Base-by-base conservation (phyloP, 2,329 filamentous ascomycete genomes). In the Aspergillus japonicus region DNA sequence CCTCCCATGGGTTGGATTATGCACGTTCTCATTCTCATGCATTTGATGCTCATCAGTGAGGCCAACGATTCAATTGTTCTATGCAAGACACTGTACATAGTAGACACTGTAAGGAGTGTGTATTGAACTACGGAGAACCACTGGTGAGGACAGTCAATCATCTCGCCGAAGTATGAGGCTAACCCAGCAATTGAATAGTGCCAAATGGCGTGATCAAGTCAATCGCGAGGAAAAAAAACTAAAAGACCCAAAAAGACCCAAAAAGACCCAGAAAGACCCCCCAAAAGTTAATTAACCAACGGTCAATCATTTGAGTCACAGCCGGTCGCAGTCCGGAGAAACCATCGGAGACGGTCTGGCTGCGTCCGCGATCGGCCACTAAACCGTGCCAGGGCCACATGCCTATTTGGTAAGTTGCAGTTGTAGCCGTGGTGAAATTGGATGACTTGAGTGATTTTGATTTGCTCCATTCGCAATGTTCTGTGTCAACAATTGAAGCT, bases 291-390 rank as follows among this genome's bases (percentile, higher is more conserved):
- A 35, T 35, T 16, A 35, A 35, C 12, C 26, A 6, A 29, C 7
- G 26, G 26, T 29, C 5, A 35, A 35, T 16, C 11, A 1, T 12
- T 35, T 35, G 33, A 35, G 33, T 35, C 33, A 35, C 33, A 16
- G 33, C 33, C 11, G 33, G 33, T 35, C 33, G 33, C 33, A 54
- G 51, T 54, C 52, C 52, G 52, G 52, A 54, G 52, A 47, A 44
- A 42, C 35, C 33, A 21, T 52, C 50, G 50, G 50, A 21, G 35
- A 24, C 24, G 23, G n/a, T 54, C 47, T 50, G 48, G 31, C 47
- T 47, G 31, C 19, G 23, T 55, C 52, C 57, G 57, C 52, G 57
- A 59, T 59, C 57, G 57, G 57, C 57, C 51, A 50, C 26, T 50
- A 31, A 31, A 44, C n/a, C n/a, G n/a, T n/a, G 29, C 47, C 42